phyloP scores from a whole-genome alignment of 1,139 yeast species.

The Tardiomyces digboiensis region DNA sequence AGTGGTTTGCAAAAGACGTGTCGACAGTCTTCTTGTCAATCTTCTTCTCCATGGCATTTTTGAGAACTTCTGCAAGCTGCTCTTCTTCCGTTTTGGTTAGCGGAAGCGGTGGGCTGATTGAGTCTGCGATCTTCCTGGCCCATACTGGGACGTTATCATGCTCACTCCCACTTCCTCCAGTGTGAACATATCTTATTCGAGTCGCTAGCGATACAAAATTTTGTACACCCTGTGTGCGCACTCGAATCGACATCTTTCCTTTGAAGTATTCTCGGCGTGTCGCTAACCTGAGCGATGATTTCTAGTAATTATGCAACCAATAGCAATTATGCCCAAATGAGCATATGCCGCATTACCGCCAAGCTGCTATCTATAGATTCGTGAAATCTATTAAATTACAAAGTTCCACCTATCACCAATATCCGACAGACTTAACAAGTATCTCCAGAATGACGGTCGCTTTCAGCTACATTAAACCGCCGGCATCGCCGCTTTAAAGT shows the following conservation, averaged over 20 bases:
- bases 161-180: not conserved
- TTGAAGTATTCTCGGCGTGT: too few species aligned
- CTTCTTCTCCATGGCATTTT: constrained; percentile 11
- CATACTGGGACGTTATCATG: not conserved
- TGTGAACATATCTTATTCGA: not conserved
- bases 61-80: constrained; percentile 12
- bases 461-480: too few species aligned
- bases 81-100: constrained; percentile 13
- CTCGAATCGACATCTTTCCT: not conserved
- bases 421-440: too few species aligned
- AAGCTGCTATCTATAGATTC: too few species aligned
- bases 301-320: too few species aligned
- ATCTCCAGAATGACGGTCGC: too few species aligned
- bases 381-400: too few species aligned
- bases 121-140: constrained; percentile 10
- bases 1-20: constrained; percentile 16
- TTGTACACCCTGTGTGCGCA: not conserved
- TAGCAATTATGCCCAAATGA: too few species aligned
- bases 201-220: not conserved
- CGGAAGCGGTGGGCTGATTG: constrained; percentile 14
- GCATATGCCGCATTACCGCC: too few species aligned
- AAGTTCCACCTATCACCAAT: too few species aligned
- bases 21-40: constrained; percentile 11
- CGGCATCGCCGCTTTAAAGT: too few species aligned
- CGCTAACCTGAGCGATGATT: too few species aligned